phyloP scores from a whole-genome alignment of 2,329 filamentous ascomycete genomes.

The Endoconidiophora laricicola region DNA sequence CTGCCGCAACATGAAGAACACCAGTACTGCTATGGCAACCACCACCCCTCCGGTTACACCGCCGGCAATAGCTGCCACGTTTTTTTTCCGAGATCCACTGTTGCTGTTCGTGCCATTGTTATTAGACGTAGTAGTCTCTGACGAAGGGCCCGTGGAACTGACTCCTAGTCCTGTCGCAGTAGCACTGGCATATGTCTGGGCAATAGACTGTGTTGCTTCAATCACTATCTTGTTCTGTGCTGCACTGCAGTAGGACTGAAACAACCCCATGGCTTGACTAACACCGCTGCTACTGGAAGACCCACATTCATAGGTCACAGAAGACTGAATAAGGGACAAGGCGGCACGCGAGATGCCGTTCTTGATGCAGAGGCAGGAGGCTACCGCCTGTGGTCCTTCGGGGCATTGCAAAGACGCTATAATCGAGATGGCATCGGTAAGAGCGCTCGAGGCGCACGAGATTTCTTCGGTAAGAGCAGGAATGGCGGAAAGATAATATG shows the following conservation, averaged over 20 bases:
- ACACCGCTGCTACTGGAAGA: conserved; percentile 28
- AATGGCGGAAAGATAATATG: conserved; percentile 37
- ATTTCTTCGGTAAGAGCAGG: conserved; percentile 28
- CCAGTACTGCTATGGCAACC: conserved; percentile 18
- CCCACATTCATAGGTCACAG: conserved; percentile 28
- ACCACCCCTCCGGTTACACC: conserved; percentile 14
- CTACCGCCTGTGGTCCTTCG: conserved; percentile 29
- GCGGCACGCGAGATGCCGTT: conserved; percentile 28
- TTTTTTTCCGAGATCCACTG: not conserved
- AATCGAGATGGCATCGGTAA: conserved; percentile 16
- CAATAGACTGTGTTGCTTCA: conserved; percentile 24
- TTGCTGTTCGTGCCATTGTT: conserved; percentile 9
- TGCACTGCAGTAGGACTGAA: conserved; percentile 33
- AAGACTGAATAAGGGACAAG: conserved; percentile 27
- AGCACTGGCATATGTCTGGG: conserved; percentile 16
- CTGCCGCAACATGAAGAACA: conserved; percentile 16
- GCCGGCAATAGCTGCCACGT: not conserved
- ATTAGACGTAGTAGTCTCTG: not conserved
- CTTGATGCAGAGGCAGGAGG: conserved; percentile 36
- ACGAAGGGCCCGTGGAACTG: conserved; percentile 4
- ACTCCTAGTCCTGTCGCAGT: conserved; percentile 4
- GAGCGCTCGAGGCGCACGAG: conserved; percentile 27
- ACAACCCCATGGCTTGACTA: conserved; percentile 29
- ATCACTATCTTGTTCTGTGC: conserved; percentile 26
- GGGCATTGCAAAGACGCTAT: conserved; percentile 4